These are phyloP conservation scores for Apiospora phragmitis DNA, from an alignment of 2,329 filamentous ascomycete species.

Conservation along the genomic window DNA sequence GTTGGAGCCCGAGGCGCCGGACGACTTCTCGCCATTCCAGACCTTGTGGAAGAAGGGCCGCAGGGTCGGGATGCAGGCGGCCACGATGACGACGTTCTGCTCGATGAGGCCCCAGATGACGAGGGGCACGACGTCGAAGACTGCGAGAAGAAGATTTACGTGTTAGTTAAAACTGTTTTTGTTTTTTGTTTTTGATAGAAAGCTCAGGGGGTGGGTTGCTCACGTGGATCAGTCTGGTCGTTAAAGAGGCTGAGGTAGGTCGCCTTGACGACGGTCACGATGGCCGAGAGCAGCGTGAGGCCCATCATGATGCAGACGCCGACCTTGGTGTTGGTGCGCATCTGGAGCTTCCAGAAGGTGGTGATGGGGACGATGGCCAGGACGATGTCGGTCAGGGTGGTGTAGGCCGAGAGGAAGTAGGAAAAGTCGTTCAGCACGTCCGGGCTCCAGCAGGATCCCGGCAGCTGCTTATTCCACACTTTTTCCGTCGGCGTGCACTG, in stretches of 20 bases:
- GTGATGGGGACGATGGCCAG: slow-evolving; percentile 26
- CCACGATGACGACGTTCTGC: slow-evolving; percentile 31
- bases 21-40: neutral
- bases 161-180: too few relatives aligned
- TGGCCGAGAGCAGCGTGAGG: slow-evolving; percentile 27
- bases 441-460: slow-evolving; percentile 24
- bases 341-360: slow-evolving; percentile 29
- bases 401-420: slow-evolving; percentile 29
- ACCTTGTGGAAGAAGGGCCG: slow-evolving; percentile 24
- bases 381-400: slow-evolving; percentile 28
- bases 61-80: slow-evolving; percentile 29
- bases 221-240: slow-evolving; percentile 25
- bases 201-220: slow-evolving; percentile 12
- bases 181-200: too few relatives aligned
- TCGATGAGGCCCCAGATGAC: slow-evolving; percentile 23
- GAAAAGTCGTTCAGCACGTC: slow-evolving; percentile 24
- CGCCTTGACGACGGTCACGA: slow-evolving; percentile 29
- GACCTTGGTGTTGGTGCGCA: slow-evolving; percentile 25
- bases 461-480: slow-evolving; percentile 23
- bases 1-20: neutral
- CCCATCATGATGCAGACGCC: slow-evolving; percentile 29
- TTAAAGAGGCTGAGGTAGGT: slow-evolving; percentile 27
- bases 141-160: neutral
- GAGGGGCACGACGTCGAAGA: slow-evolving; percentile 13
- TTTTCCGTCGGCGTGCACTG: slow-evolving; percentile 24